Conservation (phyloP, 768 basidiomycete species). For the Leccinum fibrillosum region DNA sequence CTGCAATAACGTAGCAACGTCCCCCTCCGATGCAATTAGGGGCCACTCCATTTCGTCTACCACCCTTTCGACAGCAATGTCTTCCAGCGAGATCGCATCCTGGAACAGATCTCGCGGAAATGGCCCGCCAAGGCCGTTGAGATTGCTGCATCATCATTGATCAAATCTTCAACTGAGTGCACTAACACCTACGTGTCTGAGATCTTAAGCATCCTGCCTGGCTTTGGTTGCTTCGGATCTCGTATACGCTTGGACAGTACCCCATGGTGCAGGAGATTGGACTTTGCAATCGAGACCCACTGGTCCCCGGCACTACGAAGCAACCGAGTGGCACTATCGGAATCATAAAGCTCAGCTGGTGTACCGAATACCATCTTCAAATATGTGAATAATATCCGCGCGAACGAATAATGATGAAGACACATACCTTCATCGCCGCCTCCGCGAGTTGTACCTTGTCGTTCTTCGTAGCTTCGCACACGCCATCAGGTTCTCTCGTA, state of each 20-base stretch:
- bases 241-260: conserved; percentile 65
- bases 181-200: conserved; percentile 55
- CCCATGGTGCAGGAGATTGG: conserved; percentile 59
- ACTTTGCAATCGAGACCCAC: conserved; percentile 51
- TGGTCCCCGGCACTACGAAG: conserved; percentile 57
- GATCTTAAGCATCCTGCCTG: conserved; percentile 73
- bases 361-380: conserved; percentile 75
- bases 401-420: neutral
- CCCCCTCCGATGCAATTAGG: conserved; percentile 74
- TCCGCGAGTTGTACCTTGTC: conserved; percentile 58
- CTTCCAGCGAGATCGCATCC: conserved; percentile 66
- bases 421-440: conserved; percentile 63
- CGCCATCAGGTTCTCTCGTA: conserved; percentile 38
- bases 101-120: conserved; percentile 63
- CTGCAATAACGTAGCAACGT: conserved; percentile 70
- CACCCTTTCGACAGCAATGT: conserved; percentile 46
- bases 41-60: conserved; percentile 76
- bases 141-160: conserved; percentile 46
- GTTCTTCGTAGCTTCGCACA: conserved; percentile 8
- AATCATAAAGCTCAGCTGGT: conserved; percentile 64
- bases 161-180: neutral
- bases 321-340: conserved; percentile 53
- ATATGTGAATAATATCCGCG: conserved; percentile 2
- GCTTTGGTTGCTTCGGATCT: conserved; percentile 58
- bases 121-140: conserved; percentile 61